These are phyloP conservation scores for Heliamphora exappendiculata DNA, from an alignment of 148 eudicot species.

Conservation along the genomic window DNA sequence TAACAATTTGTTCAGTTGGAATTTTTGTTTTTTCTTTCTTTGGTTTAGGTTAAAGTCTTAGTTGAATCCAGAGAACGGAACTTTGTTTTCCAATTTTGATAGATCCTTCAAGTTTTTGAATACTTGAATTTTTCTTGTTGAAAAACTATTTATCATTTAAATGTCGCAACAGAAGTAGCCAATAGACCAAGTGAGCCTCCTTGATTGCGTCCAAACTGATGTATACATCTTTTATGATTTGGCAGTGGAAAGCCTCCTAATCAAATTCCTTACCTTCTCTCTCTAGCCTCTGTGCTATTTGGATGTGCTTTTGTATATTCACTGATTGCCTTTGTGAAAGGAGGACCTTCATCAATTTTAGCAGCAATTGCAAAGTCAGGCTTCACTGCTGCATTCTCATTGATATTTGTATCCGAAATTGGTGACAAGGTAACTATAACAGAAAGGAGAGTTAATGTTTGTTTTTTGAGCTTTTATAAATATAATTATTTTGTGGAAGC, in stretches of 20 bases:
- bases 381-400: constrained; percentile 84
- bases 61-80: not conserved
- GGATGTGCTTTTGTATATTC: constrained; percentile 50
- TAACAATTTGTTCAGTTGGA: not conserved
- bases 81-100: not conserved
- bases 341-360: constrained; percentile 52
- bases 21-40: not conserved
- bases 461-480: not conserved
- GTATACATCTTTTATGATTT: constrained; percentile 25
- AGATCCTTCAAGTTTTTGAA: not conserved
- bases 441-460: not conserved
- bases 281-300: constrained; percentile 50
- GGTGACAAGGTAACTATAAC: constrained; percentile 78
- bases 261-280: constrained; percentile 49
- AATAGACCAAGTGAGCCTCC: not conserved
- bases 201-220: constrained; percentile 12
- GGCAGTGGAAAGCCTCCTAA: constrained; percentile 56
- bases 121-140: not conserved
- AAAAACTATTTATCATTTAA: not conserved
- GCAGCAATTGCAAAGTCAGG: constrained; percentile 87
- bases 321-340: constrained; percentile 50
- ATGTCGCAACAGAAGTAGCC: not conserved
- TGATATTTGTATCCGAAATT: constrained; percentile 91
- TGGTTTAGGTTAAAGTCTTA: not conserved
- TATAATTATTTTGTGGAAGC: not conserved